Evolutionary conservation across 2,329 filamentous ascomycete species (phyloP), one percentile per base, ranked within the genome.

Genomic region (Fusarium temperatum): DNA sequence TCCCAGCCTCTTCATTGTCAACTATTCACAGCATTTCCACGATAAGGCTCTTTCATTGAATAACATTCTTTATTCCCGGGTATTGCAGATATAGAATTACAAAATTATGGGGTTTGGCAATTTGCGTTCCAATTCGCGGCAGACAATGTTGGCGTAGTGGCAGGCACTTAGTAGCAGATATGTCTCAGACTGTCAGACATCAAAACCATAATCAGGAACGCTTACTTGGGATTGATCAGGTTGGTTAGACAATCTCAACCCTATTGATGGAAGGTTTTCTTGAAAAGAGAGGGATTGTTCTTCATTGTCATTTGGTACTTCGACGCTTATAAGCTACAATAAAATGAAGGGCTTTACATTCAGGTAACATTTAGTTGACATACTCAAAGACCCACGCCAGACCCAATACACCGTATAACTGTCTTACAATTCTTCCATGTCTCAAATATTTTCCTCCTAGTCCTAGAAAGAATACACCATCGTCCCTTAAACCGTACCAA

Each of bases 101-200:
- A 28, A 39, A 13, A 32, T 44, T 18, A 28, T 45, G 20, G 22
- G 24, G 17, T n/a, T 22, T 28, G 24, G 4, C 13, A 9, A 18
- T 28, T 15, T 47, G 22, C 70, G 51, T 73, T 74, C 70, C 70
- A 70, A 51, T 32, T 14, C n/a, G 35, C 32, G 70, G 66, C 42
- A 71, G 44, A 55, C 58, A 39, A 73, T 48, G 51, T 24, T 30
- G 42, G 60, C 35, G 24, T 41, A 20, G 48, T 60, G 60, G 66
- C 54, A 45, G 60, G 38, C 30, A 59, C n/a, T 51, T 55, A 44
- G 53, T 28, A 20, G 44, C 8, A 8, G 22, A 12, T 32, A 32
- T 73, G 70, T 73, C 60, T 73, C 9, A 71, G 53, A 58, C 66
- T 73, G 56, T 73, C 9, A 71, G 53, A 58, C 66, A 63, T 36